A percentile compares a stretch with the other conserved stretches of the same genome.
Conservation (phyloP, 768 basidiomycete species). For the Ramaria sp. region DNA sequence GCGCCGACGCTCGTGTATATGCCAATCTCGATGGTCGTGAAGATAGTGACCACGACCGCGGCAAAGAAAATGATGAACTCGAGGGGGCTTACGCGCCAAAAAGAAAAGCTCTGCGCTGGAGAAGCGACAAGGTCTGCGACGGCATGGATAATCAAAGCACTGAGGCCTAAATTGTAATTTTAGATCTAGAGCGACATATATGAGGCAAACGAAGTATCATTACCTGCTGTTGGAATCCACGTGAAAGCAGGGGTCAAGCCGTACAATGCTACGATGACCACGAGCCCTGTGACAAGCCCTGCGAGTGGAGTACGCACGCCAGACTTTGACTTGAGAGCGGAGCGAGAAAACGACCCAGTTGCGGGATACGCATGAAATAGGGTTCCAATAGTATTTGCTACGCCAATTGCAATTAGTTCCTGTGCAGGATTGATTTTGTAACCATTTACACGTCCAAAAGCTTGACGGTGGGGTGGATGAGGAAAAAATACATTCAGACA, state of each 20-base stretch:
- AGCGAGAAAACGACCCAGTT: constrained; percentile 97
- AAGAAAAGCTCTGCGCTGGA: constrained; percentile 71
- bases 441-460: constrained; percentile 88
- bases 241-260: constrained; percentile 88
- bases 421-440: constrained; percentile 94
- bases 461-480: constrained; percentile 24
- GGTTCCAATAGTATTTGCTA: constrained; percentile 85
- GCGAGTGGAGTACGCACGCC: constrained; percentile 95
- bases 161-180: constrained; percentile 41
- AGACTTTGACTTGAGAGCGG: constrained; percentile 90
- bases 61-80: constrained; percentile 87
- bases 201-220: constrained; percentile 6
- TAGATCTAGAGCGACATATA: constrained; percentile 2
- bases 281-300: constrained; percentile 73
- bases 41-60: constrained; percentile 81
- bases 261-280: constrained; percentile 90
- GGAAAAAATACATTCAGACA: neutral
- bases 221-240: constrained; percentile 67
- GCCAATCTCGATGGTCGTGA: constrained; percentile 89
- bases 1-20: constrained; percentile 81
- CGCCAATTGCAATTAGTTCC: constrained; percentile 95
- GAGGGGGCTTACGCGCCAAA: constrained; percentile 89
- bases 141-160: constrained; percentile 91
- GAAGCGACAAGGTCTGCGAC: constrained; percentile 81
- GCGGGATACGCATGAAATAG: constrained; percentile 90